Evolutionary conservation across 495 filamentous ascomycete species (phyloP), one percentile per base, ranked within the genome.

Genomic region (Hyaloscypha variabilis): DNA sequence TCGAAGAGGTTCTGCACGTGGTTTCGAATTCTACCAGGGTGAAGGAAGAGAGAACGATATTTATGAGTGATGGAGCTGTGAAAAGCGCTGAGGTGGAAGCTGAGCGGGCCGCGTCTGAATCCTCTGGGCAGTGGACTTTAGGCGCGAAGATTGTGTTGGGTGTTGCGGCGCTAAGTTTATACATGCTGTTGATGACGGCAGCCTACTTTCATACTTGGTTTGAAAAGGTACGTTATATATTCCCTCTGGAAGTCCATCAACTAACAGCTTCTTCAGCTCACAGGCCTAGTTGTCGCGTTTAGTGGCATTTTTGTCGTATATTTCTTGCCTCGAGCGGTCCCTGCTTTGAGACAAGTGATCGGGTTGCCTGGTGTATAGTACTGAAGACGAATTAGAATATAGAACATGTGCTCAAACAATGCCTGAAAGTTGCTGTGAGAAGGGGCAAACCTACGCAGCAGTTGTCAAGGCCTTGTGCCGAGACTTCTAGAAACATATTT

Each of bases 161-260:
- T 51, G 73, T 87, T 68, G 72, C 88, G 69, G 86, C 77, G 6
- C 69, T 97, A 72, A 89, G 87, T 65, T 88, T 86, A 84, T 97
- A 93, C 90, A 98, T 98, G 94, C 75, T 97, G 76, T 81, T 97
- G 56, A 99, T 99, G 95, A 99, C 95, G 50, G 92, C 94, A 13
- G 90, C 93, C 52, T 97, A 93, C 80, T 99, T 99, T 65, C 95
- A 99, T 75, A 97, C 95, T 5, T 97, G 94, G 95, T 88, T 94
- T 73, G 95, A 99, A 79, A 98, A 98, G 89, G 91, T 92, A 73
- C 65, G 82, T 77, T 57, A 36, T 23, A 30, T 28, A 17, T 36
- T 51, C 39, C 21, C 23, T 11, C 10, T n/a, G n/a, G n/a, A 49
- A 23, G 39, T 24, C 13, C 14, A 26, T 21, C 17, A 34, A 34